phyloP scores from a whole-genome alignment of 495 filamentous ascomycete genomes.

The Cladorrhinum samala region DNA sequence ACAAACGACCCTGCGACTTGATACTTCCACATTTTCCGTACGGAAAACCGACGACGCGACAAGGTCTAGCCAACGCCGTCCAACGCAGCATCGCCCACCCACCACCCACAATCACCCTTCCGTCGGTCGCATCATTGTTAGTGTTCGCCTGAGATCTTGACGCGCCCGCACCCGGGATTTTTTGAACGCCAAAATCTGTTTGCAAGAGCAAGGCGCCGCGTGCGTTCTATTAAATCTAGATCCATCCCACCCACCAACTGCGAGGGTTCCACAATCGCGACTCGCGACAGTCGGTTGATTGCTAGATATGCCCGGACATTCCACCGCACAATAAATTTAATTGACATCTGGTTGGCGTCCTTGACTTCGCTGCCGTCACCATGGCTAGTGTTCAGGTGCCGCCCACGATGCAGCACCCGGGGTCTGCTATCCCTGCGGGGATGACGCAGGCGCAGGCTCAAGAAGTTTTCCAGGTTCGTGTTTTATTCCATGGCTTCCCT shows the following conservation, averaged over 20 bases:
- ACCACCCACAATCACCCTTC: slow-evolving; percentile 10
- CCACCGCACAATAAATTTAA: slow-evolving; percentile 11
- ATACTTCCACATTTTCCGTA: too few species aligned
- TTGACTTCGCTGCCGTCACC: slow-evolving; percentile 26
- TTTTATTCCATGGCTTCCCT: slow-evolving; percentile 2
- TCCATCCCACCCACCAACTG: slow-evolving; percentile 8
- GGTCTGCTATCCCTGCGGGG: slow-evolving; percentile 48
- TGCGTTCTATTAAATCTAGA: slow-evolving; percentile 3
- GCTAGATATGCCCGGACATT: slow-evolving; percentile 35
- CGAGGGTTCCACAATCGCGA: slow-evolving; percentile 14
- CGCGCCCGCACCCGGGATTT: slow-evolving; percentile 21
- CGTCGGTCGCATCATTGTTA: neutral
- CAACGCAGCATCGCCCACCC: slow-evolving; percentile 1
- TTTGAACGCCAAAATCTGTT: slow-evolving; percentile 10
- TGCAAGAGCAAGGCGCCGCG: too few species aligned
- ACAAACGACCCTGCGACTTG: too few species aligned
- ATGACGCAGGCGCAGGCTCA: slow-evolving; percentile 56
- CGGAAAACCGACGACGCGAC: too few species aligned
- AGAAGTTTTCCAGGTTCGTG: slow-evolving; percentile 54
- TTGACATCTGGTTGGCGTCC: slow-evolving; percentile 16
- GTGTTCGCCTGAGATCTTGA: slow-evolving; percentile 14
- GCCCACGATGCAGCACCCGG: slow-evolving; percentile 56
- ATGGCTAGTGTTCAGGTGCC: slow-evolving; percentile 78
- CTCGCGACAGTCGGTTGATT: slow-evolving; percentile 14
- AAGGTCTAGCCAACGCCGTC: too few species aligned